Conservation (phyloP, 345 rosid species). For the Acer saccharum region DNA sequence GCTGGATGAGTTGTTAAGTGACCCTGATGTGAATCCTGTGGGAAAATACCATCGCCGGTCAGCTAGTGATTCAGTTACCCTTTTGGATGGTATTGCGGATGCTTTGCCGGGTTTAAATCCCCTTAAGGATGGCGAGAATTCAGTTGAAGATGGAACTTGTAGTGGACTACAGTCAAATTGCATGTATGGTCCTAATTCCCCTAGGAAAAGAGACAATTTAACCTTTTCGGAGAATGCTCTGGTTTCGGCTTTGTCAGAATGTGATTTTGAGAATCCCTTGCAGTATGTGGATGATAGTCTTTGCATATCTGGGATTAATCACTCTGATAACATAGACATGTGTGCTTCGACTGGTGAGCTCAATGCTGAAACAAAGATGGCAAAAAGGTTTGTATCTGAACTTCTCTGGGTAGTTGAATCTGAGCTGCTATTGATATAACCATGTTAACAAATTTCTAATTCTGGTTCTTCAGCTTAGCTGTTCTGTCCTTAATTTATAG, state of each 20-base stretch:
- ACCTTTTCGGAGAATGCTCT: slow-evolving; percentile 53
- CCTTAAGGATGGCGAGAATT: slow-evolving; percentile 35
- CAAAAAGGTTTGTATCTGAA: slow-evolving; percentile 54
- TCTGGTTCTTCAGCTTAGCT: background rate
- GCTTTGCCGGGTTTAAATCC: slow-evolving; percentile 42
- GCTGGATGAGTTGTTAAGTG: slow-evolving; percentile 64
- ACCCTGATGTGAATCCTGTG: slow-evolving; percentile 36
- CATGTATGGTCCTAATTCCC: slow-evolving; percentile 81
- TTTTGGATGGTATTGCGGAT: slow-evolving; percentile 50
- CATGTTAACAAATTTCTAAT: background rate
- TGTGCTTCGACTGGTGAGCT: slow-evolving; percentile 30
- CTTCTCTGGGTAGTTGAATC: background rate
- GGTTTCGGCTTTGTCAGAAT: slow-evolving; percentile 66
- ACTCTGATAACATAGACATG: slow-evolving; percentile 32
- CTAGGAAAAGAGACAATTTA: slow-evolving; percentile 50
- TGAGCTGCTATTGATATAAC: background rate
- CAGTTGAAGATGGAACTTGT: slow-evolving; percentile 31
- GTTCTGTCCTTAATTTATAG: background rate
- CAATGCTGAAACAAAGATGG: slow-evolving; percentile 39
- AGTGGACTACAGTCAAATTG: slow-evolving; percentile 59
- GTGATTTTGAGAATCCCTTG: slow-evolving; percentile 41
- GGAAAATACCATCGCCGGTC: slow-evolving; percentile 58
- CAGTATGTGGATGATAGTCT: slow-evolving; percentile 46
- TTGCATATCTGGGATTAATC: slow-evolving; percentile 32
- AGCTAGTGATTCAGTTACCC: slow-evolving; percentile 68